Percentiles rank a stretch among this genome's conserved stretches.
Conservation (phyloP, 2,329 filamentous ascomycete genomes). For the Colletotrichum sp. region DNA sequence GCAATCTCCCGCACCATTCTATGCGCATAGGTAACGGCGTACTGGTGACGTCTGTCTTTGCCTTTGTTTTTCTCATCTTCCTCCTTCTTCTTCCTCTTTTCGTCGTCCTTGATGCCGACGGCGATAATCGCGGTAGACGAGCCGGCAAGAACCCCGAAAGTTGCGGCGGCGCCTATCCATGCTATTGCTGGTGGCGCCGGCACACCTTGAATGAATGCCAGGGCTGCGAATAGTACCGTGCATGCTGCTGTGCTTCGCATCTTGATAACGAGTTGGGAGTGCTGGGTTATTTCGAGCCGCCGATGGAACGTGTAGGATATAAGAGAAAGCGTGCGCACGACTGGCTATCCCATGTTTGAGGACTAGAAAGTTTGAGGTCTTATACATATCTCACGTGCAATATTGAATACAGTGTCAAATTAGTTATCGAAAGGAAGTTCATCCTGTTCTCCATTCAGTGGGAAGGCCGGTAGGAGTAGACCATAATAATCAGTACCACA, state of each 20-base stretch:
- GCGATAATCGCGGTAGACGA: neutral
- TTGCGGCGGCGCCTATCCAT: neutral
- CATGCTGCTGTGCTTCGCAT: neutral
- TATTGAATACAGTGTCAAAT: neutral
- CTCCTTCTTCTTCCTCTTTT: neutral
- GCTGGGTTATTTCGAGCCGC: neutral
- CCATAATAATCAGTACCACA: neutral
- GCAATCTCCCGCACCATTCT: neutral
- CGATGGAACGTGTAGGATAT: neutral
- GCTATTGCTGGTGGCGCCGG: neutral
- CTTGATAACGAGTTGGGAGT: neutral
- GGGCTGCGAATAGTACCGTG: neutral
- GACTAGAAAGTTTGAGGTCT: neutral
- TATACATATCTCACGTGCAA: neutral
- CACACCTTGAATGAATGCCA: neutral
- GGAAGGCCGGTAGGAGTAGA: neutral
- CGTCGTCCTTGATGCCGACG: neutral
- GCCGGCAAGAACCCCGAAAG: neutral
- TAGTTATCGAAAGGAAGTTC: neutral
- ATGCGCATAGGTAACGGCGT: neutral
- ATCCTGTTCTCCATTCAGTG: neutral
- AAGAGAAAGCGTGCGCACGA: neutral
- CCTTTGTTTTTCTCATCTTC: neutral
- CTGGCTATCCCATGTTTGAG: neutral
- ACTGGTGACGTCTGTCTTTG: neutral